Base-by-base conservation (phyloP, 2,329 filamentous ascomycete genomes). In the Arthrobotrys conoides region DNA sequence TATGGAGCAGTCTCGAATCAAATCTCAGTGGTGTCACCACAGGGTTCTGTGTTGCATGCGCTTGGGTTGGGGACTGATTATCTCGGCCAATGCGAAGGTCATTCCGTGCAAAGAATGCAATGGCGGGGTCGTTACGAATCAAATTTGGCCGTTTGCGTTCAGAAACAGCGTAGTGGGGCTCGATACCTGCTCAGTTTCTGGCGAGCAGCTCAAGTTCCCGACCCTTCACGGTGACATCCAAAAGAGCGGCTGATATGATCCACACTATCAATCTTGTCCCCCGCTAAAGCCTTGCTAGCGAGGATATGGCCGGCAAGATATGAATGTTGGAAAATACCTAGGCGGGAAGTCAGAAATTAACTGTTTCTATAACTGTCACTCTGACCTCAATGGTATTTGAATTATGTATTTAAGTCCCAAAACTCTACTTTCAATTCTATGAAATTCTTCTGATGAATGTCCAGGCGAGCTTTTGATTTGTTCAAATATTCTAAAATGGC, bases 401-500 rank as follows among this genome's bases (percentile, higher is more conserved):
- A 59, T 3, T 59, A 59, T 59, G 53, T 59, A 59, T 59, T 59
- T 59, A 59, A 59, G 30, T n/a, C n/a, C 53, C 27, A 38, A 57
- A 36, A 16, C 27, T 22, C 30, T 38, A 36, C 53, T 36, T 24
- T 59, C 16, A 38, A 36, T 59, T 38, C 16, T 9, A 20, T 16
- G 33, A 38, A 16, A 22, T 61, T 44, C 36, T n/a, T 41, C 57
- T 61, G 36, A 61, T 61, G 57, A 44, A 61, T 61, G 57, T 61
- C 57, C 57, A 61, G 57, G 57, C 57, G 57, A 41, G 57, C 57
- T 27, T 61, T 61, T 44, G 57, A 61, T 61, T 24, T 61, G 9
- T 61, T 61, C 18, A 61, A 61, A 27, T 61, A 61, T 61, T 61
- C 57, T 2, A 61, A 61, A 61, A 61, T 61, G 57, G 57, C 57